Percentiles rank a stretch among this genome's conserved stretches.
Evolutionary conservation across 164 flowering plant species (phyloP).

Genomic region (Aristolochia contorta): DNA sequence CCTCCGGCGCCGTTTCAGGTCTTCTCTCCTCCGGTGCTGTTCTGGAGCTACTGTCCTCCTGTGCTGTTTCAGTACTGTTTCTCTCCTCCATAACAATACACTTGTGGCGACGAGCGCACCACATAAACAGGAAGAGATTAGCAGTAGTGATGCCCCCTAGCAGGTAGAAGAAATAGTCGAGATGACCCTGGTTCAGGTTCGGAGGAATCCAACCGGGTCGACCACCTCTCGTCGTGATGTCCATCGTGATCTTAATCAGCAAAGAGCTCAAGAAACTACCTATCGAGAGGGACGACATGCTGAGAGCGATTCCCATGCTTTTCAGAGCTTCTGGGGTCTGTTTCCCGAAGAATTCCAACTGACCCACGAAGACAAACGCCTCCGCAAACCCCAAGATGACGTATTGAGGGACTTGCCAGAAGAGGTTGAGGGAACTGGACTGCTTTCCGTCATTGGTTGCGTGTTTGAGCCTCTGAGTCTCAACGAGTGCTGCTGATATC

Average conservation of each 20-base stretch:
- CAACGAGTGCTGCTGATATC: constrained; percentile 77
- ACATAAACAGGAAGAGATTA: constrained; percentile 49
- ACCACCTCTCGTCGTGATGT: constrained; percentile 48
- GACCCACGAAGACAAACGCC: constrained; percentile 90
- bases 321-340: constrained; percentile 86
- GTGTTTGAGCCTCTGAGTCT: constrained; percentile 56
- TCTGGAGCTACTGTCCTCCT: neutral
- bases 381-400: constrained; percentile 78
- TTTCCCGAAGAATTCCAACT: constrained; percentile 81
- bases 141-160: constrained; percentile 50
- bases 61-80: constrained; percentile 1
- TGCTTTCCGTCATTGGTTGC: constrained; percentile 45
- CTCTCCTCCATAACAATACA: constrained; percentile 41
- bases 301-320: constrained; percentile 91
- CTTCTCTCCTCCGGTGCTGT: no score
- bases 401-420: constrained; percentile 95
- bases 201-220: constrained; percentile 93
- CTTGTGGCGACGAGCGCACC: constrained; percentile 68
- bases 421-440: constrained; percentile 71
- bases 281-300: constrained; percentile 86
- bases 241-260: constrained; percentile 67
- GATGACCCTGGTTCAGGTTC: constrained; percentile 78
- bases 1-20: no score
- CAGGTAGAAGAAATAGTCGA: constrained; percentile 77
- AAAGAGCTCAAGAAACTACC: constrained; percentile 86